Base-by-base conservation (phyloP, 164 flowering plant species). In the Vitis rupestris region DNA sequence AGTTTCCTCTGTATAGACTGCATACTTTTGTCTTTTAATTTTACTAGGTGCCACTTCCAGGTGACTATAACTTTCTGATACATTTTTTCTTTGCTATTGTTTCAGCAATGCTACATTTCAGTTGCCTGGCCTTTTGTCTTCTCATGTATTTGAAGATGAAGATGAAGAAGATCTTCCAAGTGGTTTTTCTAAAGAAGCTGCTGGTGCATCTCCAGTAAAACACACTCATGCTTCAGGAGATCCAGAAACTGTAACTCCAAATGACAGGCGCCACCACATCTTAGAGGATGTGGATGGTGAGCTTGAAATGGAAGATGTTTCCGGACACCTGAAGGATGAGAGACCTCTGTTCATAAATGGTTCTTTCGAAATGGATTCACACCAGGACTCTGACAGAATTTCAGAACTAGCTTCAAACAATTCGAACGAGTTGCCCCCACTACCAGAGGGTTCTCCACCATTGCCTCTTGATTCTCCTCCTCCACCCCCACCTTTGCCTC, bases 221-320 rank as follows among this genome's bases (percentile, higher is more conserved):
- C 74, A 72, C 11, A 54, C 60, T 14, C 69, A 50, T 75, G 66
- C 75, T 70, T 63, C 68, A 10, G 84, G 76, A 51, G 83, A 82
- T 59, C 61, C 66, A 51, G 88, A 86, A 70, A 74, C 72, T 4
- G 86, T 69, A 59, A 82, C 90, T 65, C 87, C 87, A 61, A 87
- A 68, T 81, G 96, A 89, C 66, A 84, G 86, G 78, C 90, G 84
- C 37, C 91, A 90, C 66, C 79, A 76, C 81, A 86, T 87, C 54
- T 81, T 89, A 64, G 89, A 91, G 80, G 97, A 87, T 61, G 93
- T 89, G 55, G 97, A 90, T 83, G 97, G 88, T 51, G 98, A 92
- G 78, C 90, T 94, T 74, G 97, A 92, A 80, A 90, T 91, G 97
- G 94, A 89, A 85, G 98, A 90, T 87, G 93, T 88, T 44, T 90